A percentile compares a stretch with the other conserved stretches of the same genome.
Evolutionary conservation across 352 stramenopile genomes (phyloP).

Genomic region (Pythium brachiatum): DNA sequence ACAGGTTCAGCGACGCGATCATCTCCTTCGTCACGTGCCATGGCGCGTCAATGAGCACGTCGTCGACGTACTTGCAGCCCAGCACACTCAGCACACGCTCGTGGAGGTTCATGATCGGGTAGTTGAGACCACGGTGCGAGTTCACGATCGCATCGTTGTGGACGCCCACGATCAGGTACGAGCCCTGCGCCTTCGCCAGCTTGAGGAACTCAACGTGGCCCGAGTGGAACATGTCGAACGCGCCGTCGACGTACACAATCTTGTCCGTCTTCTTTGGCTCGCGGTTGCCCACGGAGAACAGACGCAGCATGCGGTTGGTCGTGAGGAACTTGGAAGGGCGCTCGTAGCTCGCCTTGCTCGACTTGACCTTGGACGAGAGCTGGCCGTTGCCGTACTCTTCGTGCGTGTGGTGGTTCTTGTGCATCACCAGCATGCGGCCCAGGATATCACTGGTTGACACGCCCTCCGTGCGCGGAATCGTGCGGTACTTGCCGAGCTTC

Average conservation of each 20-base stretch:
- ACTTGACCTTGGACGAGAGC: conserved; percentile 70
- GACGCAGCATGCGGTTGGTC: conserved; percentile 93
- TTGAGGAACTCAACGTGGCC: conserved; percentile 97
- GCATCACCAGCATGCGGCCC: conserved; percentile 96
- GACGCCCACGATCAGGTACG: conserved; percentile 97
- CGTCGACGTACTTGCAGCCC: conserved; percentile 96
- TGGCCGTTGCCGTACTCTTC: conserved; percentile 76
- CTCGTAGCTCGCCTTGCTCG: conserved; percentile 46
- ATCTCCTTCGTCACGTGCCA: conserved; percentile 95
- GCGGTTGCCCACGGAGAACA: conserved; percentile 89
- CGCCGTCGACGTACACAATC: conserved; percentile 98
- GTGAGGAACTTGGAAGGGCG: conserved; percentile 94
- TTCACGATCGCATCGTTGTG: conserved; percentile 94
- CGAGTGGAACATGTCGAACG: conserved; percentile 99
- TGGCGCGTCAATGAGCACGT: conserved; percentile 98
- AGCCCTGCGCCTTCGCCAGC: conserved; percentile 87
- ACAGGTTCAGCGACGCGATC: conserved; percentile 90
- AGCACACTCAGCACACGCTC: conserved; percentile 96
- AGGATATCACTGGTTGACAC: conserved; percentile 99
- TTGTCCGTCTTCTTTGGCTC: conserved; percentile 87
- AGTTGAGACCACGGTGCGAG: conserved; percentile 86
- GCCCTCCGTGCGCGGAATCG: conserved; percentile 94
- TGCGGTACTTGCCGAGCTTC: conserved; percentile 94
- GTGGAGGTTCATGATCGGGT: conserved; percentile 98
- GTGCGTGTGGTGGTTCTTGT: conserved; percentile 91